phyloP scores from a whole-genome alignment of 2,329 filamentous ascomycete genomes.

The Sarocladium oryzae region DNA sequence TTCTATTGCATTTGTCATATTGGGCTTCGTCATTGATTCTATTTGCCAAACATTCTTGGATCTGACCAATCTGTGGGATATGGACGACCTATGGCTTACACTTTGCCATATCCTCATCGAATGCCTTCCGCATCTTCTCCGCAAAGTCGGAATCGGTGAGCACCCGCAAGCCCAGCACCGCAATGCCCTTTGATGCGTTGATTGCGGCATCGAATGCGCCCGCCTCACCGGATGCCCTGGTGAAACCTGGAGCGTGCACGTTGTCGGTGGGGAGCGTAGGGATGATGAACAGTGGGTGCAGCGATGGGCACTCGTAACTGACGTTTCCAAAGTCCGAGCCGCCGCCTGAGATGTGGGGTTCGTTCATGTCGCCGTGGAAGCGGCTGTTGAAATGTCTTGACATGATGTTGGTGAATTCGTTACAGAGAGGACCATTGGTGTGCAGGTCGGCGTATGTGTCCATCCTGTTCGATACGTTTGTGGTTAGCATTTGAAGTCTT shows the following conservation, averaged over 20 bases:
- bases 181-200: conserved; percentile 35
- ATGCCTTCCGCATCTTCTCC: background rate
- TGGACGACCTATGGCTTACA: too few relatives aligned
- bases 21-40: too few relatives aligned
- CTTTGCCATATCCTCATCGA: background rate
- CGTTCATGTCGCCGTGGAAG: conserved; percentile 19
- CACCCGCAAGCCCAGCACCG: background rate
- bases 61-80: too few relatives aligned
- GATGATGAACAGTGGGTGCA: conserved; percentile 21
- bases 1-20: too few relatives aligned
- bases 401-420: conserved; percentile 19
- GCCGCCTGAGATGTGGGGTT: conserved; percentile 17
- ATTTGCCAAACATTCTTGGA: too few relatives aligned
- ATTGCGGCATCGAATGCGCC: conserved; percentile 39
- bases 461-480: conserved; percentile 13
- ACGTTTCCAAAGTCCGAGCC: conserved; percentile 25
- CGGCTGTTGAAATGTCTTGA: conserved; percentile 17
- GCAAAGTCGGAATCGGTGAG: background rate
- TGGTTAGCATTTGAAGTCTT: background rate
- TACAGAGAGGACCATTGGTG: conserved; percentile 22
- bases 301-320: conserved; percentile 22
- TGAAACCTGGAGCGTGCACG: conserved; percentile 49
- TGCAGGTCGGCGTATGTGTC: conserved; percentile 25
- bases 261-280: conserved; percentile 20
- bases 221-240: conserved; percentile 40